Evolutionary conservation across 208 protist species (phyloP).

Genomic region (Leptomonas pyrrhocoris): DNA sequence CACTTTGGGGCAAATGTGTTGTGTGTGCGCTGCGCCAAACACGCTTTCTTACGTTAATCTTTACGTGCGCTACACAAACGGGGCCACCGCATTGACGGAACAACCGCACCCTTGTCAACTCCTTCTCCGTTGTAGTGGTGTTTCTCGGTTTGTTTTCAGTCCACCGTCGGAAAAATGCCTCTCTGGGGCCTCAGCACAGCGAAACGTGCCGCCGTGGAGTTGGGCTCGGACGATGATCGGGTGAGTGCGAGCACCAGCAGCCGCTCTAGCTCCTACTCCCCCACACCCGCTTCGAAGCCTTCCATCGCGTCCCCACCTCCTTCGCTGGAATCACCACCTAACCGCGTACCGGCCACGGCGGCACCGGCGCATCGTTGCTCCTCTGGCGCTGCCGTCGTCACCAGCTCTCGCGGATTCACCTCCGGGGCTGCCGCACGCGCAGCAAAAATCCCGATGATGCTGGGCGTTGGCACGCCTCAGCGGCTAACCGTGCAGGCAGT

Average conservation of each 20-base stretch:
- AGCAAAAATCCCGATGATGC: conserved; percentile 3
- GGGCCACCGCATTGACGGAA: too few relatives aligned
- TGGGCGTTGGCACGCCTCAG: conserved; percentile 1
- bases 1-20: too few relatives aligned
- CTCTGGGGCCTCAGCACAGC: conserved; percentile 15
- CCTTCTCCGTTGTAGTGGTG: neutral
- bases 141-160: neutral
- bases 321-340: conserved; percentile 6
- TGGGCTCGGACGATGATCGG: conserved; percentile 20
- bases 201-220: conserved; percentile 14
- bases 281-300: conserved; percentile 4
- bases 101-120: neutral
- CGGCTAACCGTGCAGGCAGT: conserved; percentile 4
- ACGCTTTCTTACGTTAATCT: too few relatives aligned
- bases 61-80: too few relatives aligned
- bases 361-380: neutral
- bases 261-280: conserved; percentile 12
- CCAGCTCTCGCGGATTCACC: neutral
- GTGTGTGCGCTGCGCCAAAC: too few relatives aligned
- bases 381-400: neutral
- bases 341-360: neutral
- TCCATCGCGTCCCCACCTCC: neutral
- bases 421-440: neutral
- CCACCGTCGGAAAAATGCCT: conserved; percentile 6
- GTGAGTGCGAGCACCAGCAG: conserved; percentile 20